Evolutionary conservation across 2,329 filamentous ascomycete genomes (phyloP).

Genomic region (Penicillium sp.): DNA sequence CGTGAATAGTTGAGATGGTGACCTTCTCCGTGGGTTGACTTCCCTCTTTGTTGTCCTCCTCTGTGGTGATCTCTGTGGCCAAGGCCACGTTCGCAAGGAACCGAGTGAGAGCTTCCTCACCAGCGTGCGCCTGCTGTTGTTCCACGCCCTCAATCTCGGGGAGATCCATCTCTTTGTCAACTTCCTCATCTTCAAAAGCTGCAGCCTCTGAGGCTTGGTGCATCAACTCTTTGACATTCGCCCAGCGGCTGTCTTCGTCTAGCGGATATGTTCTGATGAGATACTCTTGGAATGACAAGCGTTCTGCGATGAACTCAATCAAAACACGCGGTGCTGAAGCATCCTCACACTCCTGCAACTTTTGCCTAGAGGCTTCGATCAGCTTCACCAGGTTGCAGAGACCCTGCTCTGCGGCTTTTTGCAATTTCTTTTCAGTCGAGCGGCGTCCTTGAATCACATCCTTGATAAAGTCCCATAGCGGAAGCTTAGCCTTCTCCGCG

Average conservation of each 20-base stretch:
- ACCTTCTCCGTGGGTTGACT: constrained; percentile 60
- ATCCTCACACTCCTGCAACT: constrained; percentile 50
- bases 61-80: constrained; percentile 68
- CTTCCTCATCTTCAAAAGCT: constrained; percentile 54
- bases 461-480: constrained; percentile 76
- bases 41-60: constrained; percentile 56
- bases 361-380: constrained; percentile 59
- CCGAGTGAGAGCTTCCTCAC: constrained; percentile 67
- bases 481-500: constrained; percentile 67
- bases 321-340: constrained; percentile 47
- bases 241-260: constrained; percentile 77
- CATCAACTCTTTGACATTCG: constrained; percentile 87
- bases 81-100: constrained; percentile 91
- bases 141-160: constrained; percentile 71
- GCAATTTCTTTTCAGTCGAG: constrained; percentile 56
- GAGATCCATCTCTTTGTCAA: constrained; percentile 54
- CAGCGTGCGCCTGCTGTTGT: constrained; percentile 54
- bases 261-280: constrained; percentile 71
- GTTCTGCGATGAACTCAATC: constrained; percentile 60
- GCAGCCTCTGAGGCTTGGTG: constrained; percentile 73
- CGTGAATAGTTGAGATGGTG: constrained; percentile 94
- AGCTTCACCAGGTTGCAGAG: constrained; percentile 61
- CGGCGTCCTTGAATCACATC: constrained; percentile 55
- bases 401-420: constrained; percentile 57
- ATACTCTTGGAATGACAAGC: constrained; percentile 72